A percentile compares a stretch with the other conserved stretches of the same genome.
These are phyloP conservation scores for Psilocybe cyanescens DNA, from an alignment of 768 basidiomycete species.

Conservation along the genomic window DNA sequence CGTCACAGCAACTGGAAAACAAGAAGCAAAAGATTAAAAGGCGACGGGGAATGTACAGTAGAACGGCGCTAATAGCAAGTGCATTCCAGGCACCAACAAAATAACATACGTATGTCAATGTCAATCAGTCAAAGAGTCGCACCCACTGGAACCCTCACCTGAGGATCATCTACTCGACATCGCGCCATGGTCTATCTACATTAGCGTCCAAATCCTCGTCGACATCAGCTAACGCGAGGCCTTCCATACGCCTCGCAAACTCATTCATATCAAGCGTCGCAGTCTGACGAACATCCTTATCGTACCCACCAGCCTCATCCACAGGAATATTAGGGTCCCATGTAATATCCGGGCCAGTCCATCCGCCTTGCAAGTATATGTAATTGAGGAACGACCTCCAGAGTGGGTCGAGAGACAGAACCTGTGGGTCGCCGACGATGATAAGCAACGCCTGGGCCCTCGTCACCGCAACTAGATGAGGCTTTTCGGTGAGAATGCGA, in stretches of 20 bases:
- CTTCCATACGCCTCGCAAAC: constrained; percentile 40
- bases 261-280: constrained; percentile 46
- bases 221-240: constrained; percentile 28
- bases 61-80: too few relatives aligned
- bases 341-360: constrained; percentile 51
- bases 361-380: constrained; percentile 54
- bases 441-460: constrained; percentile 63
- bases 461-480: constrained; percentile 56
- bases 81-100: not conserved
- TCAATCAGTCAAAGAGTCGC: not conserved
- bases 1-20: too few relatives aligned
- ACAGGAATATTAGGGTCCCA: constrained; percentile 52
- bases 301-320: constrained; percentile 44
- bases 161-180: constrained; percentile 34
- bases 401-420: constrained; percentile 63
- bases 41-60: too few relatives aligned
- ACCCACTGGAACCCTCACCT: not conserved
- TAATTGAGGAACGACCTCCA: constrained; percentile 68
- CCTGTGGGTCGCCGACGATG: constrained; percentile 60
- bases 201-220: constrained; percentile 37
- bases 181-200: constrained; percentile 46
- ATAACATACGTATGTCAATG: not conserved
- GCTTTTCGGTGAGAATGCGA: not conserved
- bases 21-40: too few relatives aligned
- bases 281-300: constrained; percentile 30